Evolutionary conservation across 345 rosid genomes (phyloP).

Genomic region (Citrus trifoliata): DNA sequence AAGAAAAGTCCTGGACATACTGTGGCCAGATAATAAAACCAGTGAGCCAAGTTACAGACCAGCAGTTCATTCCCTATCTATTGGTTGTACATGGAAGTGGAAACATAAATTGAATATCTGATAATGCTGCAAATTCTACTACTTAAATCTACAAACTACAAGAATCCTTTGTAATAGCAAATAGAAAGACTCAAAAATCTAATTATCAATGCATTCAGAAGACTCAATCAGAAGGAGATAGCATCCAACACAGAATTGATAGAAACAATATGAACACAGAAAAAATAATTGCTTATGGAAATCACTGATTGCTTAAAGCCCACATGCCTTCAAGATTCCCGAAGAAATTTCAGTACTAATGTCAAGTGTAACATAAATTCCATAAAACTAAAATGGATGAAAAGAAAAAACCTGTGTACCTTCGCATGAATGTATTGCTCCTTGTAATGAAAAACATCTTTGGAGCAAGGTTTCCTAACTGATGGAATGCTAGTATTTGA

Average conservation of each 20-base stretch:
- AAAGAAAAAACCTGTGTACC: constrained; percentile 35
- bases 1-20: background rate
- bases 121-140: background rate
- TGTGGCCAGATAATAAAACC: background rate
- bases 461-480: constrained; percentile 57
- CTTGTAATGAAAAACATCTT: constrained; percentile 45
- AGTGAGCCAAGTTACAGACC: background rate
- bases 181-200: background rate
- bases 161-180: background rate
- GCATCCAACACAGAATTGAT: background rate
- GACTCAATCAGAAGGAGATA: background rate
- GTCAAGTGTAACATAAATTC: background rate
- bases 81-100: background rate
- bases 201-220: background rate
- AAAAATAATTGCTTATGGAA: background rate
- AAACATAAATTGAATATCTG: background rate
- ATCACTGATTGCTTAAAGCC: background rate
- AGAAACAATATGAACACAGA: background rate
- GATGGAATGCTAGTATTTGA: constrained; percentile 18
- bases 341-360: background rate
- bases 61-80: background rate
- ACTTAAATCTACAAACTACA: background rate
- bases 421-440: constrained; percentile 79
- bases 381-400: background rate
- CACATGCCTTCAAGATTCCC: background rate